These are phyloP conservation scores for Chamaecrista fasciculata DNA, from an alignment of 306 rosid genomes.

Conservation along the genomic window DNA sequence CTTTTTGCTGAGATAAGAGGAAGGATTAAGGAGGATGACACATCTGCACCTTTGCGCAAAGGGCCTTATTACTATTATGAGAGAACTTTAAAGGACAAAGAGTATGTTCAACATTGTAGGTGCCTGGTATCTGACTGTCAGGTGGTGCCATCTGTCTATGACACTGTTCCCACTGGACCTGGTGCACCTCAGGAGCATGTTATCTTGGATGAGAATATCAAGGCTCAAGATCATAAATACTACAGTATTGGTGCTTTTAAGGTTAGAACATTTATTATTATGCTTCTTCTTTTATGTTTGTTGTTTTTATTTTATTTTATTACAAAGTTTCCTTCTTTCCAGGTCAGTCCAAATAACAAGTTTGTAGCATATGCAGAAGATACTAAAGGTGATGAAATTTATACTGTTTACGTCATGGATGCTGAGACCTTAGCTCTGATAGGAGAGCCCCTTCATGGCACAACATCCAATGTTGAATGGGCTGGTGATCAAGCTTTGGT, in stretches of 20 bases:
- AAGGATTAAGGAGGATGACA: conserved; percentile 82
- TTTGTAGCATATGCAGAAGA: conserved; percentile 91
- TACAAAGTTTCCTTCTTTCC: conserved; percentile 27
- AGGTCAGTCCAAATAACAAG: conserved; percentile 80
- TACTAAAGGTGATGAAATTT: conserved; percentile 89
- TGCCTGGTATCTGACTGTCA: conserved; percentile 48
- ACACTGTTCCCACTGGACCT: conserved; percentile 65
- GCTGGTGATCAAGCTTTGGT: conserved; percentile 65
- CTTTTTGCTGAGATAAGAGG: conserved; percentile 74
- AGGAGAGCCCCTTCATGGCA: conserved; percentile 56
- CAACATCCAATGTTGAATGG: conserved; percentile 69
- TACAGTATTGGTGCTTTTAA: conserved; percentile 55
- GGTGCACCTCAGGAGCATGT: conserved; percentile 74
- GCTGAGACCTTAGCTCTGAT: conserved; percentile 60
- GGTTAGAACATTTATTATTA: conserved; percentile 38
- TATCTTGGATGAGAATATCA: conserved; percentile 79
- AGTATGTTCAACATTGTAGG: conserved; percentile 82
- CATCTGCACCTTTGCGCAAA: conserved; percentile 63
- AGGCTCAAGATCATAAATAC: conserved; percentile 59
- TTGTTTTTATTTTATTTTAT: conserved; percentile 14
- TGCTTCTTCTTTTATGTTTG: conserved; percentile 16
- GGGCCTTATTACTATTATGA: conserved; percentile 70
- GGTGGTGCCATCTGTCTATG: conserved; percentile 51
- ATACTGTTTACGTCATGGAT: conserved; percentile 72
- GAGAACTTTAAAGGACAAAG: conserved; percentile 66